Conservation (phyloP, 768 basidiomycete species). For the Galerina sulciceps region DNA sequence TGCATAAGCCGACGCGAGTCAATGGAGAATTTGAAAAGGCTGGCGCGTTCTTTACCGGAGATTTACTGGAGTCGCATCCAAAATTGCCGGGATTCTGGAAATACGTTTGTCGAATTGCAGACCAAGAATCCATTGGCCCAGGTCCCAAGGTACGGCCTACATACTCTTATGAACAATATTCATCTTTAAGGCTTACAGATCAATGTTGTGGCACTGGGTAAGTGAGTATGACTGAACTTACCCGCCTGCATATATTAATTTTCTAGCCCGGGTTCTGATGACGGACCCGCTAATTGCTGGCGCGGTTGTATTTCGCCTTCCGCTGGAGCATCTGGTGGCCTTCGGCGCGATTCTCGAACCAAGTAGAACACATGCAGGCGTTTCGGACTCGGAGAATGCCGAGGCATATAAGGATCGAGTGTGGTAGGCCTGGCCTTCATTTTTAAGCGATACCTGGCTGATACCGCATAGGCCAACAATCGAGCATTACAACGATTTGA, state of each 20-base stretch:
- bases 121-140: slow-evolving; percentile 1
- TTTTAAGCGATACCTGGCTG: background rate
- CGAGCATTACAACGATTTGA: background rate
- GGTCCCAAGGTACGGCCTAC: background rate
- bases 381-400: background rate
- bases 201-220: slow-evolving; percentile 8
- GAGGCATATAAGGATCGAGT: background rate
- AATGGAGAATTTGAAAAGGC: background rate
- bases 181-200: background rate
- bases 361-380: background rate
- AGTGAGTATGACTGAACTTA: background rate
- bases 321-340: background rate
- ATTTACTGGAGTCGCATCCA: background rate
- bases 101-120: background rate
- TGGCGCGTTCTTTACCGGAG: background rate
- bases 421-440: background rate
- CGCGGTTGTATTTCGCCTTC: background rate
- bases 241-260: background rate
- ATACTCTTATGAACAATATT: background rate
- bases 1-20: background rate
- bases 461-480: background rate
- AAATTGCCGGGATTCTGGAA: background rate
- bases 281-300: background rate
- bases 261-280: background rate
- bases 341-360: slow-evolving; percentile 4